Conservation (phyloP, 306 rosid species). For the Rosa persica region DNA sequence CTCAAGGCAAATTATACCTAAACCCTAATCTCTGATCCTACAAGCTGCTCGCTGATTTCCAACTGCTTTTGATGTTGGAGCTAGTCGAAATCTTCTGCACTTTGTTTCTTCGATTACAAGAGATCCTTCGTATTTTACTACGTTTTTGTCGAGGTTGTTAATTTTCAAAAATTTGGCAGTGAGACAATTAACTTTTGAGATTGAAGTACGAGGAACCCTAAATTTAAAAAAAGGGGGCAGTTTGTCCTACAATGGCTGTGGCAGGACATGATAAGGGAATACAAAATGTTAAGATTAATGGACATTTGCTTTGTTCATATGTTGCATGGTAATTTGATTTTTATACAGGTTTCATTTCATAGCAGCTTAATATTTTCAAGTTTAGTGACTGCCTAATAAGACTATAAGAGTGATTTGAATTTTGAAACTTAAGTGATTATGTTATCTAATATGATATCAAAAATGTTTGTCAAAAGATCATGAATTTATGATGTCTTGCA, state of each 20-base stretch:
- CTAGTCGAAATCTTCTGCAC: not conserved
- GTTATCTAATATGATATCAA: too few species aligned
- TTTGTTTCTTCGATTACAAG: not conserved
- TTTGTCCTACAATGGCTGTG: not conserved
- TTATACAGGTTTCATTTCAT: too few species aligned
- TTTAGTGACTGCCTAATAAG: not conserved
- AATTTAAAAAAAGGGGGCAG: not conserved
- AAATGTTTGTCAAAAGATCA: too few species aligned
- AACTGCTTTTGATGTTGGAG: constrained; percentile 19
- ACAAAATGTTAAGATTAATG: not conserved
- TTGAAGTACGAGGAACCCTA: not conserved
- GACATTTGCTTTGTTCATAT: not conserved
- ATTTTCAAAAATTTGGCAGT: not conserved
- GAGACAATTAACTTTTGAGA: not conserved
- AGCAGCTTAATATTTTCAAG: too few species aligned
- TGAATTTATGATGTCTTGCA: too few species aligned
- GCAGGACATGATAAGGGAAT: not conserved
- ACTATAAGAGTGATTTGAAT: not conserved
- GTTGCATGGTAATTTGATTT: too few species aligned
- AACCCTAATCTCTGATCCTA: not conserved
- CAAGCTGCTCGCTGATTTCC: not conserved
- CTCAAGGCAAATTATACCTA: not conserved
- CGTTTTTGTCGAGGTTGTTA: not conserved
- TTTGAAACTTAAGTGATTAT: not conserved
- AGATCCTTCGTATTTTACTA: not conserved